Evolutionary conservation across 1,284 basidiomycete species (phyloP), one percentile per base, ranked within the genome.

Genomic region (Ceraceosorus guamensis): DNA sequence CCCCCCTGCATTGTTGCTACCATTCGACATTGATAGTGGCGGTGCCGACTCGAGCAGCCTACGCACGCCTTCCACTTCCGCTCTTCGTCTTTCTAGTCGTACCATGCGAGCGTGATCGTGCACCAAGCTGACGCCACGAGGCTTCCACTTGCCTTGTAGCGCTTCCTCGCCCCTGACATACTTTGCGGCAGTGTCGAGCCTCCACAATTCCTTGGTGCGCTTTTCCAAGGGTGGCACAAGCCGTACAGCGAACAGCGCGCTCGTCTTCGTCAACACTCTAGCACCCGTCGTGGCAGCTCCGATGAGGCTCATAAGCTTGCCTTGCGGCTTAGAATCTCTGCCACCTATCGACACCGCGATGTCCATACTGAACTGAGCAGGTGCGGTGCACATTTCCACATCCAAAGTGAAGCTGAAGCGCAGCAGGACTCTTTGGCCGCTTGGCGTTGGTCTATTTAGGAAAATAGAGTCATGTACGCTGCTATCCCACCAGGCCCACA

Each of bases 81-180:
- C 89, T 18, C 87, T 83, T 33, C 84, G 81, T 37, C 81, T 79
- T 73, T 91, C 88, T 46, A 83, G 85, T 46, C 81, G 82, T 18
- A 86, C 81, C 16, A 91, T 78, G 55, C 83, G 81, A 46, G 81
- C 81, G 72, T 89, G 88, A 70, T 96, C 93, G 59, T 90, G 84
- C 18, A 98, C 86, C 7, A 91, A 83, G 1, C 85, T 86, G 8
- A 96, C 82, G 5, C 91, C 89, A 32, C 92, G 82, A 43, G 92
- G 85, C 66, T 85, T 87, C 92, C 93, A 97, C 6, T 80, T 73
- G 1, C 68, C 66, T 3, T 83, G 84, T 31, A 97, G 80, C 3
- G 82, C 78, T 70, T 96, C 91, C 73, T 97, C 91, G 2, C 92
- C 91, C 30, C 86, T 82, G 0, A 98, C 90, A 74, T 92, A 93